Evolutionary conservation across 768 basidiomycete genomes (phyloP).

Genomic region (Auricularia cornea): DNA sequence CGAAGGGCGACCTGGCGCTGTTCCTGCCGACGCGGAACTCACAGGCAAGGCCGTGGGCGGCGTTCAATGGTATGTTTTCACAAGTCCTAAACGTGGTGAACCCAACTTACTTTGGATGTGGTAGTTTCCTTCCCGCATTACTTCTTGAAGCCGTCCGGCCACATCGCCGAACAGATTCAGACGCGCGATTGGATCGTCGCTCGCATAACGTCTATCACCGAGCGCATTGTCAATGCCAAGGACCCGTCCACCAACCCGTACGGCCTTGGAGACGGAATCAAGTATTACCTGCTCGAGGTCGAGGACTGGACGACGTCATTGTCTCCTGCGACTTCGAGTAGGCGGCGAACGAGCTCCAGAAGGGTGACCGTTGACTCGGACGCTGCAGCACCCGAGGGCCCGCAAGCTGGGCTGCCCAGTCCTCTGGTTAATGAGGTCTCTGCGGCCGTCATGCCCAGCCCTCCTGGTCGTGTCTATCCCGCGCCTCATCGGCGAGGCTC

Average conservation of each 20-base stretch:
- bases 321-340: conserved; percentile 35
- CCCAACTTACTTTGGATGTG: conserved; percentile 7
- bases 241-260: conserved; percentile 84
- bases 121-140: conserved; percentile 97
- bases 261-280: conserved; percentile 77
- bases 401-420: background rate
- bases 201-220: conserved; percentile 79
- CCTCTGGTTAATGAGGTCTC: conserved; percentile 18
- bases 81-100: background rate
- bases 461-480: conserved; percentile 10
- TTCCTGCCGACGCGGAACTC: conserved; percentile 96
- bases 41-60: conserved; percentile 91
- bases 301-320: conserved; percentile 84
- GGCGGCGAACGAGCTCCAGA: conserved; percentile 46
- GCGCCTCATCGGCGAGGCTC: conserved; percentile 11
- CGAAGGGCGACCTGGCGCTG: conserved; percentile 89
- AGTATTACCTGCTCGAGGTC: conserved; percentile 89
- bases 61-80: conserved; percentile 76
- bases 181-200: conserved; percentile 93
- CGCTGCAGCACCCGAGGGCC: background rate
- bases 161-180: conserved; percentile 82
- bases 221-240: conserved; percentile 71
- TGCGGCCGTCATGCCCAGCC: conserved; percentile 18
- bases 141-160: conserved; percentile 83
- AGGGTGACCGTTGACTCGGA: conserved; percentile 26